Conservation (phyloP, 768 basidiomycete species). For the Russula abietina region DNA sequence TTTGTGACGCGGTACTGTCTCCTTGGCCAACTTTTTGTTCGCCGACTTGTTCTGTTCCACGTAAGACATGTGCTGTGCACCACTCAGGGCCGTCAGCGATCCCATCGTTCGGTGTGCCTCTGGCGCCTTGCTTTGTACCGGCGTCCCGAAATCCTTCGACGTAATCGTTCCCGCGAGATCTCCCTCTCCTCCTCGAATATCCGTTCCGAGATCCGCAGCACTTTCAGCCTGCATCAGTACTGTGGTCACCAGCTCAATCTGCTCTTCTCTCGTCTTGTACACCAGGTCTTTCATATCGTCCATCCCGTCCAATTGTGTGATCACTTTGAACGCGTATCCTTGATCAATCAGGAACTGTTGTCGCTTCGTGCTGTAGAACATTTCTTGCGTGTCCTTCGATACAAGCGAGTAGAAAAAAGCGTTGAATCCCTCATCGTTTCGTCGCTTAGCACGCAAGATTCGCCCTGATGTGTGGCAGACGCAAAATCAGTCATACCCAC, state of each 20-base stretch:
- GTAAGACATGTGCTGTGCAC: slow-evolving; percentile 89
- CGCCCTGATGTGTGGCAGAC: slow-evolving; percentile 51
- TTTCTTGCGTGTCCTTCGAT: slow-evolving; percentile 98
- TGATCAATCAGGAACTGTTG: slow-evolving; percentile 99
- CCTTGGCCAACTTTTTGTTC: slow-evolving; percentile 68
- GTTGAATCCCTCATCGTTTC: slow-evolving; percentile 99
- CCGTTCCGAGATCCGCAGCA: slow-evolving; percentile 81
- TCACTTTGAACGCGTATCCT: slow-evolving; percentile 99
- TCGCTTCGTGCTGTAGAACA: slow-evolving; percentile 98
- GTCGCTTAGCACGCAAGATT: slow-evolving; percentile 91
- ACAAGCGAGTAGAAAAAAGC: slow-evolving; percentile 99
- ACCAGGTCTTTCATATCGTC: slow-evolving; percentile 83
- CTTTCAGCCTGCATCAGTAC: slow-evolving; percentile 88
- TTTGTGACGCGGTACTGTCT: slow-evolving; percentile 56
- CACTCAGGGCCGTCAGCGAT: slow-evolving; percentile 76
- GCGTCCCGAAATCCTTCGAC: slow-evolving; percentile 75
- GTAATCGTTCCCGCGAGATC: slow-evolving; percentile 83
- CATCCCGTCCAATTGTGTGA: slow-evolving; percentile 93
- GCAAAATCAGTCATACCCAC: not conserved
- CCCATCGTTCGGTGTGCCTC: slow-evolving; percentile 73
- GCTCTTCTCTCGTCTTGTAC: slow-evolving; percentile 85
- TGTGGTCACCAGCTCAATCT: slow-evolving; percentile 92
- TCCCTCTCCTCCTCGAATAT: slow-evolving; percentile 76
- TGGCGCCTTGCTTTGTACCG: slow-evolving; percentile 48
- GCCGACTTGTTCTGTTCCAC: slow-evolving; percentile 88